Evolutionary conservation across 257 asterid species (phyloP).

Genomic region (Solanum medicagineum): DNA sequence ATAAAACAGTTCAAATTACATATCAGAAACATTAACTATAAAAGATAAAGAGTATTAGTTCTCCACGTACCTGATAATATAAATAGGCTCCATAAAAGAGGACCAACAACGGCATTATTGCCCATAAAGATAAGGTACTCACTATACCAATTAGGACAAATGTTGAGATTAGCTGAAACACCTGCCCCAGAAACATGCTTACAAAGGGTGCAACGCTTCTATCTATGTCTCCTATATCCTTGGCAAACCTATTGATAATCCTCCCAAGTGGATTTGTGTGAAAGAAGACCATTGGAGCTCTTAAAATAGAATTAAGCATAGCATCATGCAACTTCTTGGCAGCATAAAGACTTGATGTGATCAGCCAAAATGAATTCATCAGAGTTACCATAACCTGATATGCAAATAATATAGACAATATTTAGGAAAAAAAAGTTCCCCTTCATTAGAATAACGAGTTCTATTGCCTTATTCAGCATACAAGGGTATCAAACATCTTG

Average conservation of each 20-base stretch:
- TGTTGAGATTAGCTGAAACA: constrained; percentile 80
- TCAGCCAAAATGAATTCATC: constrained; percentile 84
- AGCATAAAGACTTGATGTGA: constrained; percentile 81
- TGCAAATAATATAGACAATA: neutral
- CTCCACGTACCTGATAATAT: constrained; percentile 68
- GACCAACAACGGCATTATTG: constrained; percentile 90
- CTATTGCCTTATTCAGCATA: neutral
- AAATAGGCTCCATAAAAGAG: constrained; percentile 79
- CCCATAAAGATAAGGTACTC: constrained; percentile 96
- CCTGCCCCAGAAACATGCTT: constrained; percentile 69
- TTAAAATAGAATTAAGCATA: constrained; percentile 73
- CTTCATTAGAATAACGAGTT: neutral
- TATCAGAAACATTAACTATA: neutral
- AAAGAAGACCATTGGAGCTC: constrained; percentile 98
- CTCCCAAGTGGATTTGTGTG: constrained; percentile 95
- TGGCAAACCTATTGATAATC: constrained; percentile 89
- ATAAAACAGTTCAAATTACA: neutral
- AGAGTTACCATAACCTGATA: constrained; percentile 70
- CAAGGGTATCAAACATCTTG: neutral
- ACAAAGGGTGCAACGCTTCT: constrained; percentile 73
- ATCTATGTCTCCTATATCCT: constrained; percentile 89
- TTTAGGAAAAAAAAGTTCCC: neutral
- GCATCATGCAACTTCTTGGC: constrained; percentile 65
- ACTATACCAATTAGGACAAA: constrained; percentile 91
- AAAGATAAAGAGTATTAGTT: neutral